A percentile compares a stretch with the other conserved stretches of the same genome.
phyloP scores from a whole-genome alignment of 805 yeast species.

The Yarrowia deformans region DNA sequence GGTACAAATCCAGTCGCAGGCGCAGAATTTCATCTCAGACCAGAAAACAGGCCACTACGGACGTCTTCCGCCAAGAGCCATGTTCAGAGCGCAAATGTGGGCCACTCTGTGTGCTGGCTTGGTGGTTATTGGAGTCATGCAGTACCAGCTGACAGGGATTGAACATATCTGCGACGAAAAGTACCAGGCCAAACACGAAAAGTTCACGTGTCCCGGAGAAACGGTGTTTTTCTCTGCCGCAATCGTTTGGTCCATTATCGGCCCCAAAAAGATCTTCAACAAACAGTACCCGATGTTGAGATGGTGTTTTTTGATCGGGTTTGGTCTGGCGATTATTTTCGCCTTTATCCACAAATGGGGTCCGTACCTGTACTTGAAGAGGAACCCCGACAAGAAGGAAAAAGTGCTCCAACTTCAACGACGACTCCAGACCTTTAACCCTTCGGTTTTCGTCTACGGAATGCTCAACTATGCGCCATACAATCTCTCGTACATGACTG shows the following conservation, averaged over 20 bases:
- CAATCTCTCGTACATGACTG: slow-evolving; percentile 53
- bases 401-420: background rate
- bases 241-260: slow-evolving; percentile 55
- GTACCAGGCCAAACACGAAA: slow-evolving; percentile 16
- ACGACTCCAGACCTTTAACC: slow-evolving; percentile 1
- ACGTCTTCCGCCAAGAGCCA: slow-evolving; percentile 64
- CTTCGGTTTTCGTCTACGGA: background rate
- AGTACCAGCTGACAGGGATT: slow-evolving; percentile 49
- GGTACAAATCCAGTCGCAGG: slow-evolving; percentile 67
- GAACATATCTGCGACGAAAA: slow-evolving; percentile 45
- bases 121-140: slow-evolving; percentile 47
- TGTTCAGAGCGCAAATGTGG: slow-evolving; percentile 55
- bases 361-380: slow-evolving; percentile 42
- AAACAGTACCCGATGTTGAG: slow-evolving; percentile 43
- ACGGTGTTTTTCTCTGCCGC: slow-evolving; percentile 62
- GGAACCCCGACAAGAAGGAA: background rate
- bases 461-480: slow-evolving; percentile 13
- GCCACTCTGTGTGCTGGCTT: slow-evolving; percentile 53
- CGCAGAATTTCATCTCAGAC: slow-evolving; percentile 61
- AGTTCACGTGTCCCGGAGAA: slow-evolving; percentile 51
- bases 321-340: slow-evolving; percentile 44
- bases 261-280: slow-evolving; percentile 57
- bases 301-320: slow-evolving; percentile 45
- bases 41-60: slow-evolving; percentile 68
- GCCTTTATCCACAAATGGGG: slow-evolving; percentile 1